phyloP scores from a whole-genome alignment of 139 green algal species.

The Closterium sp. region DNA sequence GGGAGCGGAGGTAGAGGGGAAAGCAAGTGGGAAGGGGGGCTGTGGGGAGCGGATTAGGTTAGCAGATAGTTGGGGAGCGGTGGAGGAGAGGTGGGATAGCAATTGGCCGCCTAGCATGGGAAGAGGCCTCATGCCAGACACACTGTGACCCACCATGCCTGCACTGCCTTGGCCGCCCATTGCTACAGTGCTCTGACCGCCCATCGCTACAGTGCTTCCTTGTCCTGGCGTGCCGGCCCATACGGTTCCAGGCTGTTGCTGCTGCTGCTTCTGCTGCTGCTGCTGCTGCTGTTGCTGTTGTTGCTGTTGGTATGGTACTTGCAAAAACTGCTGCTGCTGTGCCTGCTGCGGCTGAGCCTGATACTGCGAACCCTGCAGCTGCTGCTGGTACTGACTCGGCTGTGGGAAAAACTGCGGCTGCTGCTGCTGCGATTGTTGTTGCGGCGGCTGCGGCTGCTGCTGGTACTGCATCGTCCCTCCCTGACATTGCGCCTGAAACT shows the following conservation, averaged over 20 bases:
- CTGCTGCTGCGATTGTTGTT: neutral
- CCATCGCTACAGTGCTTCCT: neutral
- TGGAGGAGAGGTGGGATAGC: neutral
- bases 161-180: neutral
- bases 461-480: neutral
- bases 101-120: neutral
- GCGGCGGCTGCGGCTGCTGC: too few species aligned
- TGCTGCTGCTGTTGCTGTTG: too few species aligned
- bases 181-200: neutral
- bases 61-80: too few species aligned
- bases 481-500: neutral
- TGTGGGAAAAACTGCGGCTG: neutral
- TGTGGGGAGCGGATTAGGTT: too few species aligned
- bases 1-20: too few species aligned
- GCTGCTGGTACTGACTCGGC: neutral
- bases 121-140: neutral
- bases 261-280: too few species aligned
- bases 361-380: neutral
- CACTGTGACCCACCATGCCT: neutral
- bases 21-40: too few species aligned
- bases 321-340: neutral
- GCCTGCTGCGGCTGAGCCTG: too few species aligned
- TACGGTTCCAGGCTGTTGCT: too few species aligned
- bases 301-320: too few species aligned
- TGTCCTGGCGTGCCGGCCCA: neutral